Base-by-base conservation (phyloP, 495 filamentous ascomycete genomes). In the Sabuloglossum arenarium region DNA sequence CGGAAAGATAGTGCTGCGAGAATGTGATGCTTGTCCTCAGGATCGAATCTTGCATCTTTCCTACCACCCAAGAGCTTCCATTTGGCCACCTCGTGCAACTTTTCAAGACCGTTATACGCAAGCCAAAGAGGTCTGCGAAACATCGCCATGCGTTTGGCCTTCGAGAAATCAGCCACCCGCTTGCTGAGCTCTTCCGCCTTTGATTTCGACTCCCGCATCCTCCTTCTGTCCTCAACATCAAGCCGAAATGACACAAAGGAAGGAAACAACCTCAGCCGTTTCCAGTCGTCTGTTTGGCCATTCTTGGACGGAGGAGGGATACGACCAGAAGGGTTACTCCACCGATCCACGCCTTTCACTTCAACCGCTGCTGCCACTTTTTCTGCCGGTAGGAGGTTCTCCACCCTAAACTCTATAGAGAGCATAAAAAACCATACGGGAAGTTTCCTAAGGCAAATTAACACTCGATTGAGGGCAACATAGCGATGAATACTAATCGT, bases 321-420 rank as follows among this genome's bases (percentile, higher is more conserved):
- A 49, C 45, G 45, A 16, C 45, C 45, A 28, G 45, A 49, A 49
- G 45, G 45, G 45, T 49, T 49, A 49, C 45, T 49, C 45, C 45
- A 49, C 45, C 21, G 45, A 39, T 39, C 34, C 8, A 39, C 16
- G 34, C 34, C 34, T 39, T 39, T 39, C 34, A 39, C 45, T 49
- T 49, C 21, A 25, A 25, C 45, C 45, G 21, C 45, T 49, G 45
- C 45, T 49, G 45, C 45, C 25, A 16, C 45, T 28, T 49, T 49
- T 49, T 49, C 45, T 49, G 45, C 14, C 21, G 45, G 45, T 24
- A 49, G 21, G 21, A 49, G 45, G 11, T 49, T 49, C 45, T 49
- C 45, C 45, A 49, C 45, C 21, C 45, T 49, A 25, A n/a, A 49
- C 45, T 49, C 45, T 25, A n/a, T 49, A 49, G 21, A 49, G 45